Evolutionary conservation across 306 rosid species (phyloP).

Genomic region (Vigna angularis): DNA sequence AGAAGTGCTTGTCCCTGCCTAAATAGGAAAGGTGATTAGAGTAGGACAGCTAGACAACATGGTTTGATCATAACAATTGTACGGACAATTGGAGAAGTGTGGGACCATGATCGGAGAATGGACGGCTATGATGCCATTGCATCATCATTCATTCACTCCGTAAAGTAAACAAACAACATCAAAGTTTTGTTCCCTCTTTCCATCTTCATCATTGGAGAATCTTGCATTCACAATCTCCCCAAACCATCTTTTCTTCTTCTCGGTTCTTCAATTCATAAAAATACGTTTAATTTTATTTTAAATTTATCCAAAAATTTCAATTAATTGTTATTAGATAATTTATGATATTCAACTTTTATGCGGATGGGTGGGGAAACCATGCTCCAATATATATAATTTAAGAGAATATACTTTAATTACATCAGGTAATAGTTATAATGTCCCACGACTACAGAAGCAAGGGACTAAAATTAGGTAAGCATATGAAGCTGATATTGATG

Average conservation of each 20-base stretch:
- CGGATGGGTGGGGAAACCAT: not conserved
- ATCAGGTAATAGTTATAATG: not conserved
- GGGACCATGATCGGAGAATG: slow-evolving; percentile 43
- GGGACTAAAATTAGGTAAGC: slow-evolving; percentile 9
- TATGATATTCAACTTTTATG: no score
- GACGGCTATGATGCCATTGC: slow-evolving; percentile 44
- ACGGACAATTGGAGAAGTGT: slow-evolving; percentile 18
- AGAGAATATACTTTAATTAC: slow-evolving; percentile 2
- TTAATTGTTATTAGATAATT: no score
- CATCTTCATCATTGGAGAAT: slow-evolving; percentile 45
- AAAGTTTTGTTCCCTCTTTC: slow-evolving; percentile 34
- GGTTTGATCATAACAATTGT: slow-evolving; percentile 33
- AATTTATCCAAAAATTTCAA: no score
- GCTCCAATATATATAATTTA: not conserved
- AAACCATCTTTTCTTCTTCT: not conserved
- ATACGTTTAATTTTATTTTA: no score
- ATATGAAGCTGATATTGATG: slow-evolving; percentile 1
- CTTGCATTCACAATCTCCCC: slow-evolving; percentile 28
- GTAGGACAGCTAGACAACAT: slow-evolving; percentile 49
- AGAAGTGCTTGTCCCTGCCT: slow-evolving; percentile 41
- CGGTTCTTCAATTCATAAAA: no score
- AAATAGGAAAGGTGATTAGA: slow-evolving; percentile 48
- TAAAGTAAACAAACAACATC: not conserved
- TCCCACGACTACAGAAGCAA: not conserved
- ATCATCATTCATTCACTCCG: slow-evolving; percentile 21